These are phyloP conservation scores for Punica granatum DNA, from an alignment of 345 rosid genomes.

Conservation along the genomic window DNA sequence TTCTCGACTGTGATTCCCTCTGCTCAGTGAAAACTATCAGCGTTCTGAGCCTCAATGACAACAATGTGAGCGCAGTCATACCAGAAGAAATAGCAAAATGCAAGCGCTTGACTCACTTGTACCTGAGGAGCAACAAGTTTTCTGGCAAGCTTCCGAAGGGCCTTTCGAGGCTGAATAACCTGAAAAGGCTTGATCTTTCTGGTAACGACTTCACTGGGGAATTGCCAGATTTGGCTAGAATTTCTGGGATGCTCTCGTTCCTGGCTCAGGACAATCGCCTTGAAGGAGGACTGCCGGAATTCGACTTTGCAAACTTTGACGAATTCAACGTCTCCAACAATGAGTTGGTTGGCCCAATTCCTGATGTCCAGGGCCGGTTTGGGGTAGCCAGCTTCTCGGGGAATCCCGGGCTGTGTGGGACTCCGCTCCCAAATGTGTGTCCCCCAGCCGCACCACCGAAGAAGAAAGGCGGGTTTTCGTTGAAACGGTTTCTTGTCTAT, in stretches of 20 bases:
- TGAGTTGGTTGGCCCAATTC: constrained; percentile 42
- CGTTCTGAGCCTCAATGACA: constrained; percentile 35
- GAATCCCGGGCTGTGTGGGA: constrained; percentile 42
- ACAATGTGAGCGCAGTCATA: constrained; percentile 28
- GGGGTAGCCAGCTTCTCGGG: constrained; percentile 31
- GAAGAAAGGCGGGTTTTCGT: constrained; percentile 10
- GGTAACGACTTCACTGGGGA: constrained; percentile 34
- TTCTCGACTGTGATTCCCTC: constrained; percentile 27
- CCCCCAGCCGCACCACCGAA: constrained; percentile 21
- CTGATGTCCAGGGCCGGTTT: constrained; percentile 34
- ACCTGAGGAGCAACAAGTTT: constrained; percentile 28
- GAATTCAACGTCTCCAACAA: constrained; percentile 55
- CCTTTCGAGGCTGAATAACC: constrained; percentile 26
- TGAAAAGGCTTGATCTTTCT: constrained; percentile 43
- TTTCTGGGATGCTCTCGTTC: constrained; percentile 33
- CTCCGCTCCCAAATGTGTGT: constrained; percentile 28
- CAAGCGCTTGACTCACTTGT: constrained; percentile 37
- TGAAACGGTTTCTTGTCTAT: constrained; percentile 23
- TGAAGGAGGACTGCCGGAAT: constrained; percentile 29
- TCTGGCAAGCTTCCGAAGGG: constrained; percentile 38
- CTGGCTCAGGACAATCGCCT: constrained; percentile 39
- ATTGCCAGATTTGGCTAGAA: constrained; percentile 30
- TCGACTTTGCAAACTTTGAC: constrained; percentile 37
- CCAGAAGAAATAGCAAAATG: constrained; percentile 36
- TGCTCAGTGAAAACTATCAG: constrained; percentile 27